Conservation (phyloP, 1,139 yeast species). For the Magnusiomyces fungicola region DNA sequence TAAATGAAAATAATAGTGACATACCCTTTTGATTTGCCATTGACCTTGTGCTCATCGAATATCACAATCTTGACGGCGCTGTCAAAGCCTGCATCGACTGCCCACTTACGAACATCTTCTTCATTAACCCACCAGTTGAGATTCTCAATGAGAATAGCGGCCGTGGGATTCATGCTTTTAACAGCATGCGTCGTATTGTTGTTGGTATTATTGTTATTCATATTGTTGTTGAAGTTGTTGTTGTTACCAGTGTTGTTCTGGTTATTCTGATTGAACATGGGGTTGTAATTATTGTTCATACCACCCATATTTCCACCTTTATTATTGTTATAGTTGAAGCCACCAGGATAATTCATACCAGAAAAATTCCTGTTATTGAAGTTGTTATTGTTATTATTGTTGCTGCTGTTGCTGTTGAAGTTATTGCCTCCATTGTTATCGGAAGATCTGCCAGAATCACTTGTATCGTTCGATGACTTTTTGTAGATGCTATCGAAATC, state of each 20-base stretch:
- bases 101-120: conserved; percentile 31
- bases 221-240: conserved; percentile 4
- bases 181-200: conserved; percentile 11
- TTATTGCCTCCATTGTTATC: conserved; percentile 3
- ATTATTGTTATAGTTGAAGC: neutral
- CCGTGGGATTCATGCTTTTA: conserved; percentile 16
- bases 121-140: conserved; percentile 32
- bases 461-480: conserved; percentile 2
- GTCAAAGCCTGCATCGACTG: conserved; percentile 24
- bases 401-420: neutral
- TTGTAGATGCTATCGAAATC: conserved; percentile 20
- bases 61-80: conserved; percentile 22
- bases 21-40: conserved; percentile 31
- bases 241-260: conserved; percentile 1
- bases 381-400: conserved; percentile 6
- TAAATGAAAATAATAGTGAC: neutral
- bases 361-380: conserved; percentile 3
- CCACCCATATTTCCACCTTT: neutral
- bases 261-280: conserved; percentile 2
- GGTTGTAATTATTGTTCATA: neutral
- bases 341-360: conserved; percentile 4
- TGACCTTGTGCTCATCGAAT: conserved; percentile 30
- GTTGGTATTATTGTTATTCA: conserved; percentile 6
- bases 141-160: conserved; percentile 22
- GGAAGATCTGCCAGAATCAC: neutral